phyloP scores from a whole-genome alignment of 1,284 basidiomycete genomes.

The Microstroma glucosiphilum region DNA sequence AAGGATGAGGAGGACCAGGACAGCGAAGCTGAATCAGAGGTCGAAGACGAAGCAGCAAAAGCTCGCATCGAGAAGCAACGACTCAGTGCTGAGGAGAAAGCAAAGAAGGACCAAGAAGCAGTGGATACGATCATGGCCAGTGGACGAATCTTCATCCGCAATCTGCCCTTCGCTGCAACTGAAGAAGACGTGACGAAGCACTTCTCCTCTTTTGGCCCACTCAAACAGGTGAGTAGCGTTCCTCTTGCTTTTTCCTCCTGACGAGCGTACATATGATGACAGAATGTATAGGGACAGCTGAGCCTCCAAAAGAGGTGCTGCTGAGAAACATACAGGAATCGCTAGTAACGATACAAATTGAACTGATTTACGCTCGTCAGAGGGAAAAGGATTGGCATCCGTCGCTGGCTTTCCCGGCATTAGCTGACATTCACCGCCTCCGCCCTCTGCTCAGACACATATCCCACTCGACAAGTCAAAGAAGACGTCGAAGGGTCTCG shows the following conservation, averaged over 20 bases:
- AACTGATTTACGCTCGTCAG: not conserved
- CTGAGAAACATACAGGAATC: slow-evolving; percentile 43
- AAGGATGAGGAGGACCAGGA: slow-evolving; percentile 12
- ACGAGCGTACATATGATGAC: slow-evolving; percentile 28
- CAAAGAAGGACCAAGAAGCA: slow-evolving; percentile 46
- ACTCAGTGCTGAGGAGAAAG: slow-evolving; percentile 24
- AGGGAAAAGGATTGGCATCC: not conserved
- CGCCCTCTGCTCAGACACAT: slow-evolving; percentile 61
- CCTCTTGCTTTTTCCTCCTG: not conserved
- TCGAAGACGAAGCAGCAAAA: slow-evolving; percentile 18
- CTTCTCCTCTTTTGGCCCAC: slow-evolving; percentile 66
- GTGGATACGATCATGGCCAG: slow-evolving; percentile 65
- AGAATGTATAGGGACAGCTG: slow-evolving; percentile 49
- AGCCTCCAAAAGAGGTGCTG: slow-evolving; percentile 20
- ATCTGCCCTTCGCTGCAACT: slow-evolving; percentile 77
- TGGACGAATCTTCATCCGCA: slow-evolving; percentile 80
- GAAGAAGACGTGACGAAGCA: slow-evolving; percentile 66
- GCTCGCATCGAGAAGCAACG: slow-evolving; percentile 23
- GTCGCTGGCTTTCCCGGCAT: not conserved
- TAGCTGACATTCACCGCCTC: slow-evolving; percentile 2
- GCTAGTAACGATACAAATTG: slow-evolving; percentile 20
- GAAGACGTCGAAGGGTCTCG: slow-evolving; percentile 65
- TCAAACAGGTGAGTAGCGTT: slow-evolving; percentile 54
- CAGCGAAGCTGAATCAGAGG: slow-evolving; percentile 17
- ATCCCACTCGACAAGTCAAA: slow-evolving; percentile 67